Base-by-base conservation (phyloP, 768 basidiomycete genomes). In the Pleurotus tuber-regium region DNA sequence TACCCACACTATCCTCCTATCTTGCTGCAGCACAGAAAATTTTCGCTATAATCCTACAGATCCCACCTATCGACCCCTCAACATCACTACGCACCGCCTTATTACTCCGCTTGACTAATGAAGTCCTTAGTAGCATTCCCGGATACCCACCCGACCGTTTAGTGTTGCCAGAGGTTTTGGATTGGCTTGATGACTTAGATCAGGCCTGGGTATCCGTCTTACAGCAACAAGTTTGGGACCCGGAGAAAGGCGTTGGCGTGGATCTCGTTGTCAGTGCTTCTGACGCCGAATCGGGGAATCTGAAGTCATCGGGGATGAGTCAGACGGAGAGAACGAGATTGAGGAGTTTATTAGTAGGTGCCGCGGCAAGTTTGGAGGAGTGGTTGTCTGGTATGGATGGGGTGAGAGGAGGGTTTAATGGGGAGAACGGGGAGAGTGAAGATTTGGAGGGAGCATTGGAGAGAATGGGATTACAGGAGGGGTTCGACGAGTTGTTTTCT, bases 291-390 rank as follows among this genome's bases (percentile, higher is more conserved):
- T 54, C 54, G 1, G 63, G 62, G 39, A n/a, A n/a, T n/a, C 59
- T 70, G 14, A 72, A 66, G 50, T 72, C 78, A 19, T 68, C 80
- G 3, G 77, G 79, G 2, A 64, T 82, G 40, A 87, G 71, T 51
- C 84, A 86, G 59, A 92, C 89, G 4, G 89, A 91, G 56, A 67
- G 80, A 26, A 84, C 86, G 10, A 73, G 89, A n/a, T 63, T 91
- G 21, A 70, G 79, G 33, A 89, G 88, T 57, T 59, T 91, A 42
- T 70, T 91, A 25, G 67, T 87, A 3, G 71, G 74, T 0, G 86
- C 84, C 0, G 75, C 79, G 23, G 75, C 78, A 9, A 70, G 64
- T 7, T 61, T 92, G 38, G 89, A 90, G 57, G 87, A 87, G 55
- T 92, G 88, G 88, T 54, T 89, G 36, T 60, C 59, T 24, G 60